Conservation (phyloP, 2,329 filamentous ascomycete genomes). For the Botrytis byssoidea region DNA sequence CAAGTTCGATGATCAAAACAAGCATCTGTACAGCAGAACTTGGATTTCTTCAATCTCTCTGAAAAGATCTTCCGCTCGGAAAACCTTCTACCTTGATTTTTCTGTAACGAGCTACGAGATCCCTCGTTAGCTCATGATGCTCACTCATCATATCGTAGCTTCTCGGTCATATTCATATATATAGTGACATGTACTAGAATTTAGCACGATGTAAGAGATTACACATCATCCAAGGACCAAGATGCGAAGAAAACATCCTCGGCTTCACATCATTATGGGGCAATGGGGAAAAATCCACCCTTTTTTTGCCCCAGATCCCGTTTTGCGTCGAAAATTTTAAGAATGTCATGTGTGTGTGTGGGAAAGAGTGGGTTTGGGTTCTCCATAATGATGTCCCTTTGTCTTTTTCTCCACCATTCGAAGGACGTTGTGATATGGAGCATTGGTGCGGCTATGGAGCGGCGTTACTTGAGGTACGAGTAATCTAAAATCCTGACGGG, state of each 20-base stretch:
- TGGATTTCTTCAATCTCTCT: neutral
- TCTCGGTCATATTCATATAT: neutral
- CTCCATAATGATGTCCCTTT: neutral
- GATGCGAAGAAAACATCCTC: neutral
- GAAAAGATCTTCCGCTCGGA: neutral
- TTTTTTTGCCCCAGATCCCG: constrained; percentile 8
- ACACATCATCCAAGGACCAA: neutral
- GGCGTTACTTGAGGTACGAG: neutral
- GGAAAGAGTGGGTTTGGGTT: constrained; percentile 6
- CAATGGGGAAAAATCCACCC: neutral
- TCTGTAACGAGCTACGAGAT: neutral
- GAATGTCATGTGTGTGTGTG: constrained; percentile 12
- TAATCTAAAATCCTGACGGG: neutral
- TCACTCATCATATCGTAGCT: neutral
- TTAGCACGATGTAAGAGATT: neutral
- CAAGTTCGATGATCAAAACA: neutral
- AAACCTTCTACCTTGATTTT: neutral
- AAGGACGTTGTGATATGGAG: neutral
- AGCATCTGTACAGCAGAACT: neutral
- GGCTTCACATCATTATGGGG: constrained; percentile 11
- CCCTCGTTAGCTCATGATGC: neutral
- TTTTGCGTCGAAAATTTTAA: constrained; percentile 4
- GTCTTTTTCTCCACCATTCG: neutral
- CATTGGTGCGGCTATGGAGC: neutral
- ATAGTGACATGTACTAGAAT: neutral